Evolutionary conservation across 345 rosid genomes (phyloP).

Genomic region (Physaria fendleri): DNA sequence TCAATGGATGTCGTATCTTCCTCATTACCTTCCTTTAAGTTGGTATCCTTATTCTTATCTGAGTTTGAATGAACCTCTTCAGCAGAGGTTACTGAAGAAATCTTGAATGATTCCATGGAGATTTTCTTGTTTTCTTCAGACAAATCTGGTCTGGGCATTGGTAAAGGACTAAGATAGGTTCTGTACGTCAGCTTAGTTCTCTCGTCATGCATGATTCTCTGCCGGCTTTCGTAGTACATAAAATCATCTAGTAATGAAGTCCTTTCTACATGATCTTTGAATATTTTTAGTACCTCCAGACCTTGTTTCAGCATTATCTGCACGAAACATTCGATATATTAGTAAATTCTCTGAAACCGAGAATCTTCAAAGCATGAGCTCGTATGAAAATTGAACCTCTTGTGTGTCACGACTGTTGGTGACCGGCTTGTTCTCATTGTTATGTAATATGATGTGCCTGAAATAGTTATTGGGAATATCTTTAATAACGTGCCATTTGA

Average conservation of each 20-base stretch:
- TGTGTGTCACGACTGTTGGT: constrained; percentile 99
- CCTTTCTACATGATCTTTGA: constrained; percentile 49
- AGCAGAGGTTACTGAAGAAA: not conserved
- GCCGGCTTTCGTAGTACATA: constrained; percentile 70
- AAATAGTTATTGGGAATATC: constrained; percentile 70
- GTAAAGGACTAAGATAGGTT: constrained; percentile 40
- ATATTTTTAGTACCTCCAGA: constrained; percentile 66
- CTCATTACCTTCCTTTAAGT: not conserved
- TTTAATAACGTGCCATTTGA: constrained; percentile 91
- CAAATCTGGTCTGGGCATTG: constrained; percentile 39
- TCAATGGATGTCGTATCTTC: not conserved
- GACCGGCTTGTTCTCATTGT: constrained; percentile 94
- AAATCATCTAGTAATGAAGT: constrained; percentile 84
- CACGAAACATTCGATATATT: constrained; percentile 3
- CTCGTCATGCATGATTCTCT: constrained; percentile 78
- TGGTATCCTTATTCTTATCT: constrained; percentile 1
- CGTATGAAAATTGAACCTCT: constrained; percentile 56
- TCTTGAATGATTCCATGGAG: constrained; percentile 5
- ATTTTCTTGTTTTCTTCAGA: constrained; percentile 27
- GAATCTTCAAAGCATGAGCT: not conserved
- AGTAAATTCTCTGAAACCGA: not conserved
- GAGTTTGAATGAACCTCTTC: constrained; percentile 1
- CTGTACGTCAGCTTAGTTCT: constrained; percentile 42
- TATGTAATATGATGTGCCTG: constrained; percentile 76
- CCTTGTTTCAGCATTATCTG: constrained; percentile 82